Percentiles rank a stretch among this genome's conserved stretches.
These are phyloP conservation scores for Hanseniaspora gamundiae DNA, from an alignment of 1,139 yeast genomes.

Conservation along the genomic window DNA sequence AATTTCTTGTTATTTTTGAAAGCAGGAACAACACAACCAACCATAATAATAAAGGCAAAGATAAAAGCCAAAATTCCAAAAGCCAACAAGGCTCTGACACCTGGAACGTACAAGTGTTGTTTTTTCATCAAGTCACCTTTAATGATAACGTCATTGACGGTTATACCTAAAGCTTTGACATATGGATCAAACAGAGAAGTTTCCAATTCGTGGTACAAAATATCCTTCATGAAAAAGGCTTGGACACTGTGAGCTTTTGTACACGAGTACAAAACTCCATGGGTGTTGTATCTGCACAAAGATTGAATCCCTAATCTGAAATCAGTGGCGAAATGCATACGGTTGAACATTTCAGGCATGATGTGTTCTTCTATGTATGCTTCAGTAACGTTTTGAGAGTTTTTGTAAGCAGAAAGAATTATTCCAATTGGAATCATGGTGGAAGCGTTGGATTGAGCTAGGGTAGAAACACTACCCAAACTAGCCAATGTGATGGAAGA, in stretches of 20 bases:
- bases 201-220: constrained; percentile 19
- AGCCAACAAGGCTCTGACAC: constrained; percentile 20
- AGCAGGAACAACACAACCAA: constrained; percentile 5
- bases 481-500: constrained; percentile 19
- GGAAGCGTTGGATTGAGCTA: constrained; percentile 17
- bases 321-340: constrained; percentile 18
- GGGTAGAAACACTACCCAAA: constrained; percentile 16
- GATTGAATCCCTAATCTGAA: constrained; percentile 22
- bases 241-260: constrained; percentile 22
- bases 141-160: constrained; percentile 19
- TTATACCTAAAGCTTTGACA: constrained; percentile 18
- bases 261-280: constrained; percentile 16
- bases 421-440: constrained; percentile 17
- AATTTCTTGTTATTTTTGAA: constrained; percentile 3
- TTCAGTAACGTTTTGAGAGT: constrained; percentile 11
- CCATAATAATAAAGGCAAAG: constrained; percentile 13
- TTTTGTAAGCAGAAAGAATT: constrained; percentile 14
- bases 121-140: constrained; percentile 20
- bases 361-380: constrained; percentile 13
- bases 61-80: constrained; percentile 18
- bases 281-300: constrained; percentile 16
- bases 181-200: constrained; percentile 23
- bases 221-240: constrained; percentile 15
- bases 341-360: constrained; percentile 17
- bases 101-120: constrained; percentile 21